These are phyloP conservation scores for Colletotrichum tamarilloi DNA, from an alignment of 2,329 filamentous ascomycete species.

Conservation along the genomic window DNA sequence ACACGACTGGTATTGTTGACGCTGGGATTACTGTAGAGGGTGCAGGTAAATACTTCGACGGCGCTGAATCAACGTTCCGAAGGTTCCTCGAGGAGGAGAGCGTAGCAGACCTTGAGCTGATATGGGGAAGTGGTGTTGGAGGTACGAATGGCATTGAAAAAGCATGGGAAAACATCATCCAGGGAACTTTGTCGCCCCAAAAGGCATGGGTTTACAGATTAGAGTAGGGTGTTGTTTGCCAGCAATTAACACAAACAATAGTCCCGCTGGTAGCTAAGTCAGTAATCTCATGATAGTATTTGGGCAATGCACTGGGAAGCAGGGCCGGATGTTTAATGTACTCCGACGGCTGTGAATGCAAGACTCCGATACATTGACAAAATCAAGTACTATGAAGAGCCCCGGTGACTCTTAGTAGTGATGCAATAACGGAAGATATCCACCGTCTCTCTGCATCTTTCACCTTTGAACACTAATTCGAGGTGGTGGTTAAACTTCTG, in stretches of 20 bases:
- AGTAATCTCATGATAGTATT: too few species aligned
- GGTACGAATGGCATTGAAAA: conserved; percentile 23
- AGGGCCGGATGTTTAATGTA: too few species aligned
- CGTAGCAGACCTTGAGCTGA: conserved; percentile 11
- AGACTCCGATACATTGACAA: too few species aligned
- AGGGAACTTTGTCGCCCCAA: conserved; percentile 13
- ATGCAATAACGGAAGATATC: too few species aligned
- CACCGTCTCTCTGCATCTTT: too few species aligned
- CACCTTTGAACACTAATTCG: too few species aligned
- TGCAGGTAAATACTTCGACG: neutral
- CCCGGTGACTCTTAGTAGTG: too few species aligned
- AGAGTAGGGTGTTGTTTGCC: neutral
- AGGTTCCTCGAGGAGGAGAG: conserved; percentile 5
- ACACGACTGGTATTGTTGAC: conserved; percentile 33
- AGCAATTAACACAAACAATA: too few species aligned
- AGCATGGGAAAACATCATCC: conserved; percentile 14
- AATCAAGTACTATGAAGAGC: too few species aligned
- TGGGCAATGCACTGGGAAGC: too few species aligned
- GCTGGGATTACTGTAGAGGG: conserved; percentile 16
- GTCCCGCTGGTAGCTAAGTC: too few species aligned
- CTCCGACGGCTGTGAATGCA: too few species aligned
- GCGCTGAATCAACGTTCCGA: conserved; percentile 11
- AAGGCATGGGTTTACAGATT: conserved; percentile 21
- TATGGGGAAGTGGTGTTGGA: conserved; percentile 21
- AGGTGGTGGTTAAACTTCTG: neutral